Conservation (phyloP, 176 grass and related monocot species). For the Hordeum marinum region DNA sequence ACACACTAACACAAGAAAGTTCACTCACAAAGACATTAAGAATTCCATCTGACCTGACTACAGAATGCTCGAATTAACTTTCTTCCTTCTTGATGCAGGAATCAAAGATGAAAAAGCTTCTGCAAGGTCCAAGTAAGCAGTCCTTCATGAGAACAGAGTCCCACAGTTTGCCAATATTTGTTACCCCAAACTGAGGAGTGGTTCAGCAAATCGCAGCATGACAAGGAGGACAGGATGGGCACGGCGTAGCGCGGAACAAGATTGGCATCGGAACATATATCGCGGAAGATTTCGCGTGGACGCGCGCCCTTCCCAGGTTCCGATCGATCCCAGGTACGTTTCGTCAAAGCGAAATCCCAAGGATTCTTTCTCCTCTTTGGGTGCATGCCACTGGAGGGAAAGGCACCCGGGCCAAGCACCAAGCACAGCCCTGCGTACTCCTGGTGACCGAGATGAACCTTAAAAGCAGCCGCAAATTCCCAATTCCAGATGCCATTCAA, state of each 20-base stretch:
- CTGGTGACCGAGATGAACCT: no score
- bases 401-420: no score
- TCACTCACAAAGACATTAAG: no score
- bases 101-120: neutral
- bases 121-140: neutral
- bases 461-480: no score
- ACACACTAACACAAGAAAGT: neutral
- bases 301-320: neutral
- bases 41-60: neutral
- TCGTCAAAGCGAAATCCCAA: neutral
- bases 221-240: neutral
- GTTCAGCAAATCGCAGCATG: neutral
- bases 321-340: neutral
- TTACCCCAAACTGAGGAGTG: neutral
- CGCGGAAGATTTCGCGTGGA: neutral
- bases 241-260: conserved; percentile 1
- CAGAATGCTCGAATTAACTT: neutral
- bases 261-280: conserved; percentile 21
- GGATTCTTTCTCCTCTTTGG: neutral
- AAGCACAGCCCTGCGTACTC: neutral
- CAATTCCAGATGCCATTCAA: no score
- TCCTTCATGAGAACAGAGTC: neutral
- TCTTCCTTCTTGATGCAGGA: neutral
- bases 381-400: neutral
- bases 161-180: no score